Base-by-base conservation (phyloP, 2,329 filamentous ascomycete genomes). In the Diaporthe sp. region DNA sequence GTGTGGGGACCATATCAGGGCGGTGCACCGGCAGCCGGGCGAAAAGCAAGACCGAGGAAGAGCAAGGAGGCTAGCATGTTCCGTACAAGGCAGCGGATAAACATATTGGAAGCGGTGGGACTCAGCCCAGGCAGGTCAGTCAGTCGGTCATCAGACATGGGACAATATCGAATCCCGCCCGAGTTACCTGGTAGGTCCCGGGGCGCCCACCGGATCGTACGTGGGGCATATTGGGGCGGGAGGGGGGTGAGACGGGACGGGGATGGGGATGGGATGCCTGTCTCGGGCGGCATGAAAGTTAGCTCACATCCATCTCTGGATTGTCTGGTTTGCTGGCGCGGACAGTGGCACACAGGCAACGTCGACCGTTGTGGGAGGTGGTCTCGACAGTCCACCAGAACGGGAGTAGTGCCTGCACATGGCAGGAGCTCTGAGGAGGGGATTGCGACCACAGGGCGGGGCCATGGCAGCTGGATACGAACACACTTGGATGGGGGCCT, bases 171-270 rank as follows among this genome's bases (percentile, higher is more conserved):
- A 47, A 58, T 44, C 68, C 55, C 51, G 68, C 13, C 68, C 44
- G 35, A 56, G 51, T 58, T 44, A 56, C 68, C 10, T 66, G 63
- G 63, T 19, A 51, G 30, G 37, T 35, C 44, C 63, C 42, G 61
- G 63, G 44, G 30, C 63, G 63, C 63, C 63, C 63, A 66, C 63
- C 63, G 63, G 63, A 51, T 51, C 44, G 44, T 37, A 51, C 63
- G 63, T 51, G 63, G 63, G 63, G 63, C 63, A 47, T 47, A n/a
- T 47, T 47, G 19, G 44, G 44, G 44, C 9, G 32, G 32, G 32
- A 9, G 59, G 39, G 55, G 32, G 55, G 39, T 32, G 25, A 25
- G 42, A 44, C 39, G 59, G 39, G 59, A 47, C 12, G 39, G 30
- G 39, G 59, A 63, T 47, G 59, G 56, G 56, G 13, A 39, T 39